phyloP scores from a whole-genome alignment of 139 green algal genomes.

The Micractinium conductrix region DNA sequence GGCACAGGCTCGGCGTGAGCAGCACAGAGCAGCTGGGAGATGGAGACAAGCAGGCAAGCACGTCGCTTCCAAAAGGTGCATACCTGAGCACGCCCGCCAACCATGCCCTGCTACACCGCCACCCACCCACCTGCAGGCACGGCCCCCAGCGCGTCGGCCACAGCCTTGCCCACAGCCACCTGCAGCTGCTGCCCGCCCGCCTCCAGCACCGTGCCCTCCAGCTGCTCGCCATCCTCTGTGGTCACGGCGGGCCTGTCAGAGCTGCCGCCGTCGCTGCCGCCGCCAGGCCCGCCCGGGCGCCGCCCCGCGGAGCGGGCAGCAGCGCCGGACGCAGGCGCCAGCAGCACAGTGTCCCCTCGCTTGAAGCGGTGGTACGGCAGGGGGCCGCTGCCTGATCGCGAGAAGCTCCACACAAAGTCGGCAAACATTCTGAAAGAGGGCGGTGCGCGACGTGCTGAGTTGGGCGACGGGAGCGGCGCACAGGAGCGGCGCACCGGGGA shows the following conservation, averaged over 20 bases:
- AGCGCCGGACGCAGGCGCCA: conserved; percentile 15
- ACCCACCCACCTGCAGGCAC: background rate
- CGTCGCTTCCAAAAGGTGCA: too few species aligned
- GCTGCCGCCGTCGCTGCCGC: background rate
- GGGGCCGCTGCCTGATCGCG: background rate
- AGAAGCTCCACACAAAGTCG: conserved; percentile 48
- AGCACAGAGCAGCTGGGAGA: too few species aligned
- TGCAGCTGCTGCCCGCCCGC: conserved; percentile 45
- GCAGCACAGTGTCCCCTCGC: conserved; percentile 53
- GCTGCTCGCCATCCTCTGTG: background rate
- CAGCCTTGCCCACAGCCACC: conserved; percentile 36
- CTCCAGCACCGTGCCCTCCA: conserved; percentile 38
- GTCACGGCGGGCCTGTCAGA: background rate
- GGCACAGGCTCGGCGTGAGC: too few species aligned
- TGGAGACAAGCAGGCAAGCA: too few species aligned
- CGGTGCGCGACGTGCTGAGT: too few species aligned
- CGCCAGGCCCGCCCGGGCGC: background rate
- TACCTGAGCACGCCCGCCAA: too few species aligned
- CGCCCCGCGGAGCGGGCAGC: background rate
- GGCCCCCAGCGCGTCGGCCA: background rate
- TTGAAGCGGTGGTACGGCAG: conserved; percentile 66
- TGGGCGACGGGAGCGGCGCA: too few species aligned
- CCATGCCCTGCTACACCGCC: too few species aligned
- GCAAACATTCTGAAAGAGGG: conserved; percentile 13
- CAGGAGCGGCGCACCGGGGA: too few species aligned